Percentiles rank a stretch among this genome's conserved stretches.
These are phyloP conservation scores for Neoboletus subvelutipes DNA, from an alignment of 768 basidiomycete genomes.

Conservation along the genomic window DNA sequence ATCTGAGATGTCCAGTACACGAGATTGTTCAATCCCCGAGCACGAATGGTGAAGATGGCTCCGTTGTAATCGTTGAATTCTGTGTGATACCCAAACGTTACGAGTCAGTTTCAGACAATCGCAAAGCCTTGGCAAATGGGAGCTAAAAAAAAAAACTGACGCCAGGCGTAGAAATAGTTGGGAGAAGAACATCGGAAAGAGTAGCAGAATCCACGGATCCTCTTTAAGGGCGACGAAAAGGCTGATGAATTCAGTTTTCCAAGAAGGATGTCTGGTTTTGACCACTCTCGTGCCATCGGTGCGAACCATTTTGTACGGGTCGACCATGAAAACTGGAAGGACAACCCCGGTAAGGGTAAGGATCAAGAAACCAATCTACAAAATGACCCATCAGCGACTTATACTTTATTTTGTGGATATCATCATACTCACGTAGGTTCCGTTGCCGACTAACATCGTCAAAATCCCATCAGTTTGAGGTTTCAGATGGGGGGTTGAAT, in stretches of 20 bases:
- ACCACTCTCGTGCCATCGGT: conserved; percentile 70
- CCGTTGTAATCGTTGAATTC: conserved; percentile 83
- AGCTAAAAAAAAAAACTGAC: conserved; percentile 39
- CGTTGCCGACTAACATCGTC: conserved; percentile 54
- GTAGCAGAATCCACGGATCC: conserved; percentile 70
- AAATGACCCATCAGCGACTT: conserved; percentile 1
- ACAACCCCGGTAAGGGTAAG: conserved; percentile 66
- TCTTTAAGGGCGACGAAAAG: conserved; percentile 65
- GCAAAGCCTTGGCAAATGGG: neutral
- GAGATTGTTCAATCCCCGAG: conserved; percentile 75
- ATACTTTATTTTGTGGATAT: neutral
- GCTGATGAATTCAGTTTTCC: conserved; percentile 70
- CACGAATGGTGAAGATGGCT: conserved; percentile 75
- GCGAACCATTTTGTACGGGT: conserved; percentile 72
- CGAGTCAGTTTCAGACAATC: conserved; percentile 1
- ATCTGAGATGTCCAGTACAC: conserved; percentile 82
- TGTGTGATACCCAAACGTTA: conserved; percentile 27
- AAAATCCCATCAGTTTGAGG: neutral
- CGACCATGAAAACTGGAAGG: conserved; percentile 65
- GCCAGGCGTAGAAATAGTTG: conserved; percentile 87
- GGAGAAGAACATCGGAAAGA: conserved; percentile 88
- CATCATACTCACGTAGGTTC: conserved; percentile 72
- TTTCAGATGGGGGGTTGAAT: neutral
- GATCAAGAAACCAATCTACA: conserved; percentile 74
- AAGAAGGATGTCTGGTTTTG: conserved; percentile 62